These are phyloP conservation scores for Penicillium sp. DNA, from an alignment of 2,329 filamentous ascomycete genomes.

Conservation along the genomic window DNA sequence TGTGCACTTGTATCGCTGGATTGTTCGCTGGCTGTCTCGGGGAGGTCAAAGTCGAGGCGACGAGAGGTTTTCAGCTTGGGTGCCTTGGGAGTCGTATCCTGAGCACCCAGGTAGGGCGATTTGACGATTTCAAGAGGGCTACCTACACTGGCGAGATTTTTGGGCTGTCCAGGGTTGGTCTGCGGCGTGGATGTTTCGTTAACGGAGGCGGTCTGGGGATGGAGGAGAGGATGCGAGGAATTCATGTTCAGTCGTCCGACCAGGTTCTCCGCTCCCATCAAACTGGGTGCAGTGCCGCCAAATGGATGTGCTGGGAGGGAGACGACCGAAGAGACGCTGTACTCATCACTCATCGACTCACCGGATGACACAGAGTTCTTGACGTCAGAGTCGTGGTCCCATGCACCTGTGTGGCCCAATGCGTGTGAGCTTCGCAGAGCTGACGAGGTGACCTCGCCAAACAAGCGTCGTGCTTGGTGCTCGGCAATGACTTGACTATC, in stretches of 20 bases:
- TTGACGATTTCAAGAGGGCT: constrained; percentile 6
- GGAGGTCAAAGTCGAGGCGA: constrained; percentile 41
- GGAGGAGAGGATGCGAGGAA: constrained; percentile 39
- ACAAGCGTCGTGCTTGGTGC: constrained; percentile 50
- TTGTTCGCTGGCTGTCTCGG: constrained; percentile 39
- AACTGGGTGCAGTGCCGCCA: constrained; percentile 45
- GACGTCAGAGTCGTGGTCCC: constrained; percentile 36
- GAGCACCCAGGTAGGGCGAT: constrained; percentile 10
- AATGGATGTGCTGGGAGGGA: constrained; percentile 38
- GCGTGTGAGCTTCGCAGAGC: constrained; percentile 55
- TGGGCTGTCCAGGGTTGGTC: constrained; percentile 28
- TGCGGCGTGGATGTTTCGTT: constrained; percentile 34
- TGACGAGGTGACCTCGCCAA: constrained; percentile 62
- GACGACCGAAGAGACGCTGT: constrained; percentile 39
- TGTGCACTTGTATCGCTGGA: constrained; percentile 27
- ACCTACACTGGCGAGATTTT: constrained; percentile 24
- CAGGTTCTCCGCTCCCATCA: constrained; percentile 50
- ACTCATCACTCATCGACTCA: constrained; percentile 42
- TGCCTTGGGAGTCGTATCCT: constrained; percentile 34
- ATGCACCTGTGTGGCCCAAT: constrained; percentile 37
- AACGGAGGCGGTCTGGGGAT: constrained; percentile 28
- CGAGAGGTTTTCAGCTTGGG: constrained; percentile 35
- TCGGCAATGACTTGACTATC: constrained; percentile 26
- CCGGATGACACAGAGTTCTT: constrained; percentile 43
- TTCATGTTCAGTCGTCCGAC: constrained; percentile 51